phyloP scores from a whole-genome alignment of 768 basidiomycete genomes.

The Russula olivacea region DNA sequence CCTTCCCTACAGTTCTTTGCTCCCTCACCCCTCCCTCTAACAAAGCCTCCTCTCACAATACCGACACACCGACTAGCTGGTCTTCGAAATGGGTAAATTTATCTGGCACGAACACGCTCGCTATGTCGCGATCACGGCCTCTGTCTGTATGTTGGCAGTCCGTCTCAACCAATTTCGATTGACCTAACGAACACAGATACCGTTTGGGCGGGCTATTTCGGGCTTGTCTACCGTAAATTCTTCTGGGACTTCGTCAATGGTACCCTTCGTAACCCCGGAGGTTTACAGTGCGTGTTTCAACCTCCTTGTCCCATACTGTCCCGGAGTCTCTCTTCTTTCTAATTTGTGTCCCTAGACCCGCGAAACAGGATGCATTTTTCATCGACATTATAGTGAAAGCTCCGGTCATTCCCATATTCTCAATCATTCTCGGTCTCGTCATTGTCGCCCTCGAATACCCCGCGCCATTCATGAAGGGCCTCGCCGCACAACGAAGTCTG shows the following conservation, averaged over 20 bases:
- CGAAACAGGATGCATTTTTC: conserved; percentile 44
- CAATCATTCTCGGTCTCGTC: conserved; percentile 53
- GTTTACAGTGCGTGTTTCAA: conserved; percentile 57
- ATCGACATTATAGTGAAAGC: conserved; percentile 67
- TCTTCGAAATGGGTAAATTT: conserved; percentile 63
- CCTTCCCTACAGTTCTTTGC: conserved; percentile 13
- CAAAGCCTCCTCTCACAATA: neutral
- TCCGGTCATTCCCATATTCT: conserved; percentile 67
- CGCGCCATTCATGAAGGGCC: conserved; percentile 48
- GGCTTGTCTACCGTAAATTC: conserved; percentile 83
- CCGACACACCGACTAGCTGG: conserved; percentile 4
- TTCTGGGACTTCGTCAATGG: conserved; percentile 95
- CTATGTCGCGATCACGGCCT: conserved; percentile 60
- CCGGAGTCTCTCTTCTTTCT: conserved; percentile 45
- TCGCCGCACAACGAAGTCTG: conserved; percentile 60
- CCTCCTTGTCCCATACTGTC: conserved; percentile 1
- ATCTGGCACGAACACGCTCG: conserved; percentile 78
- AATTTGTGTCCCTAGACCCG: conserved; percentile 32
- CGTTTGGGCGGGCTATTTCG: conserved; percentile 78
- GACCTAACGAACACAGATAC: conserved; percentile 44
- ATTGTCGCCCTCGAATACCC: conserved; percentile 72
- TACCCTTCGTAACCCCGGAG: conserved; percentile 69
- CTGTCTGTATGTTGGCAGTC: conserved; percentile 53
- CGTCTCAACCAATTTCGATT: conserved; percentile 4
- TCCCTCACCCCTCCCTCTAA: neutral